Percentiles rank a stretch among this genome's conserved stretches.
These are phyloP conservation scores for Sporothrix protearum DNA, from an alignment of 2,329 filamentous ascomycete genomes.

Conservation along the genomic window DNA sequence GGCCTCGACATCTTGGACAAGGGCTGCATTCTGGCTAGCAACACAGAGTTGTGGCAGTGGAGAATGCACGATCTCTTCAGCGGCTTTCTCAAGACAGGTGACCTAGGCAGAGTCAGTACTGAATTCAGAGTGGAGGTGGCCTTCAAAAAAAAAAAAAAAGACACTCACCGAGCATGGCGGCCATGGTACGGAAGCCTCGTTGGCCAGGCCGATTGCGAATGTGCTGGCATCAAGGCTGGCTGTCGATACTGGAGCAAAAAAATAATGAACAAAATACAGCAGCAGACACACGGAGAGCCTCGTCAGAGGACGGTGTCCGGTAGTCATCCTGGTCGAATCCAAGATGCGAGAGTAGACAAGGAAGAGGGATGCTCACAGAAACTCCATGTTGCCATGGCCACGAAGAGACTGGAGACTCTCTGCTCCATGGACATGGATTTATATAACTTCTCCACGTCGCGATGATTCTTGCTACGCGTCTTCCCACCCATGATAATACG, in stretches of 20 bases:
- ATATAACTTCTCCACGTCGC: not conserved
- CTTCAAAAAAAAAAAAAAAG: too few relatives aligned
- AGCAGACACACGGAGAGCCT: not conserved
- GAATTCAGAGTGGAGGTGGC: too few relatives aligned
- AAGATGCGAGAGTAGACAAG: not conserved
- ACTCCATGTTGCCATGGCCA: not conserved
- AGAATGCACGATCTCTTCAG: not conserved
- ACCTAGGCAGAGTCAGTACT: not conserved
- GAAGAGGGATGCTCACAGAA: too few relatives aligned
- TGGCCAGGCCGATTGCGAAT: not conserved
- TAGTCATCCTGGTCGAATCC: not conserved
- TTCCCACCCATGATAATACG: not conserved
- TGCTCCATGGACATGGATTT: not conserved
- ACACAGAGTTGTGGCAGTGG: not conserved
- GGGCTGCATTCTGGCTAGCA: not conserved
- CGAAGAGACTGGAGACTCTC: not conserved
- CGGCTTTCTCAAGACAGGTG: not conserved
- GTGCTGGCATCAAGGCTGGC: not conserved
- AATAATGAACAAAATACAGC: not conserved
- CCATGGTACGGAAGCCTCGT: not conserved
- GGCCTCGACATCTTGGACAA: not conserved
- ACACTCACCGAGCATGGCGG: slow-evolving; percentile 14
- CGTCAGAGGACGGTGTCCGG: too few relatives aligned
- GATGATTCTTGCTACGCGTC: not conserved
- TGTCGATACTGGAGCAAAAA: not conserved